Base-by-base conservation (phyloP, 2,329 filamentous ascomycete genomes). In the Calonectria fujianensis region DNA sequence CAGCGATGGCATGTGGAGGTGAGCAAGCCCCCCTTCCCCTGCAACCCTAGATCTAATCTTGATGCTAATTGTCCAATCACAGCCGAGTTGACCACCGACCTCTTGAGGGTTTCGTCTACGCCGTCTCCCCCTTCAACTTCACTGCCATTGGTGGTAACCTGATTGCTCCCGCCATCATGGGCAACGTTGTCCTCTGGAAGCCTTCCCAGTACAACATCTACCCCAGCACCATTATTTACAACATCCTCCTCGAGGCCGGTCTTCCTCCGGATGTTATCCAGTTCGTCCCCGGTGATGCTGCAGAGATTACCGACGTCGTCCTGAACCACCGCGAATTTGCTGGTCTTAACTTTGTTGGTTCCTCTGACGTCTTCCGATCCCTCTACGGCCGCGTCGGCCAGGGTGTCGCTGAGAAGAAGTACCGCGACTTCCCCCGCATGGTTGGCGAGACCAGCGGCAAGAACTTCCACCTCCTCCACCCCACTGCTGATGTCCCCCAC, bases 171-270 rank as follows among this genome's bases (percentile, higher is more conserved):
- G 96, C 95, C 0, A 88, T 98, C 69, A 93, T 98, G 89, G 96
- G 96, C 69, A 98, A 98, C 84, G 96, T 98, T 1, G 95, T 98
- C 3, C 87, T 98, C 63, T 98, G 96, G 96, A 98, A 98, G 89
- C 96, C 96, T 14, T 97, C 94, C 8, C 95, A 96, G 78, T 93
- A 89, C 24, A 95, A 96, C 59, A 94, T 98, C 71, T 93, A 94
- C 20, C 95, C 94, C 76, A 98, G 96, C 88, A 97, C 94, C 91
- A 88, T 98, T 69, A 89, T 98, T 50, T 96, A 98, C 89, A 91
- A 96, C 84, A 97, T 98, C 83, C 90, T 98, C 13, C 88, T 97
- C 31, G 96, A 98, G 87, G 96, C 96, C 20, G 96, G 96, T 54
- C 91, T 98, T 63, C 96, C 96, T 29, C 91, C 91, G 79, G 92